phyloP scores from a whole-genome alignment of 352 stramenopile genomes.

The Globisporangium nunn region DNA sequence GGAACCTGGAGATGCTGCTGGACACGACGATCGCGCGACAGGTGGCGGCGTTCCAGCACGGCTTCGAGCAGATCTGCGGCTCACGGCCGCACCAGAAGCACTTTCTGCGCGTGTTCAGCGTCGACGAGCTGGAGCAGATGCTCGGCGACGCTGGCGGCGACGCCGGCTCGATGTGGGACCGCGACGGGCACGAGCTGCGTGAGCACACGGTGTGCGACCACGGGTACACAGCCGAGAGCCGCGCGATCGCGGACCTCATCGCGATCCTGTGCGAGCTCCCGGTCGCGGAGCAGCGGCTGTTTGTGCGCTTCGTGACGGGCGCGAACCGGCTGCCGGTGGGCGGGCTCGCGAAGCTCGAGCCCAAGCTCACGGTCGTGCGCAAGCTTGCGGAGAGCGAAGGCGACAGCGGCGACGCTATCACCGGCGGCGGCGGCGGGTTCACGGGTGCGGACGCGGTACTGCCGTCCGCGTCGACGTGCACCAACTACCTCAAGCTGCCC shows the following conservation, averaged over 20 bases:
- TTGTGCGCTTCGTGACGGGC: constrained; percentile 88
- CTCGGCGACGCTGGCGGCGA: constrained; percentile 42
- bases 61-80: constrained; percentile 61
- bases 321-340: constrained; percentile 80
- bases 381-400: constrained; percentile 47
- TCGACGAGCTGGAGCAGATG: constrained; percentile 59
- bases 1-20: constrained; percentile 53
- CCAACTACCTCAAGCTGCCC: constrained; percentile 90
- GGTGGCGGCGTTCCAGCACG: constrained; percentile 56
- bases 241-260: constrained; percentile 64
- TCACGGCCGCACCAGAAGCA: constrained; percentile 13
- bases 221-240: constrained; percentile 63
- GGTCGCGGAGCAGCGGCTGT: constrained; percentile 64
- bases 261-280: constrained; percentile 69
- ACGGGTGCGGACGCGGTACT: constrained; percentile 38
- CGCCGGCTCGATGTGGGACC: constrained; percentile 55
- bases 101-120: constrained; percentile 54
- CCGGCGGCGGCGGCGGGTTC: constrained; percentile 2
- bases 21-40: constrained; percentile 51
- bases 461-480: constrained; percentile 85
- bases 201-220: constrained; percentile 83
- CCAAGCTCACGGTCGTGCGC: constrained; percentile 85
- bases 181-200: constrained; percentile 55
- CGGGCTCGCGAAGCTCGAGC: constrained; percentile 72
- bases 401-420: constrained; percentile 10